These are phyloP conservation scores for Nakataea oryzae DNA, from an alignment of 2,329 filamentous ascomycete genomes.

Conservation along the genomic window DNA sequence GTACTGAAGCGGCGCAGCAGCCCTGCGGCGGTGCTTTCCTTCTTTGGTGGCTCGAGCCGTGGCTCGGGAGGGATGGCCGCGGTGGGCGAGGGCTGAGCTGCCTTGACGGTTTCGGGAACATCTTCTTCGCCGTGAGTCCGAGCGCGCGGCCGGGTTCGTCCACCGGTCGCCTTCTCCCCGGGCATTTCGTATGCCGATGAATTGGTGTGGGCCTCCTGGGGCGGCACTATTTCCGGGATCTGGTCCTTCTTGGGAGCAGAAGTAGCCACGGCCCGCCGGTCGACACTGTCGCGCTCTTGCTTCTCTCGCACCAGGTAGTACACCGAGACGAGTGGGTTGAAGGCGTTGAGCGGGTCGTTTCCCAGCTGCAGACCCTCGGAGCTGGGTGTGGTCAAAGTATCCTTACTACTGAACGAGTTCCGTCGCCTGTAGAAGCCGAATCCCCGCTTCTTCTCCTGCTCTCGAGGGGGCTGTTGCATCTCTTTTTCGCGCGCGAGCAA, in stretches of 20 bases:
- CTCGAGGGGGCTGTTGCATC: conserved; percentile 42
- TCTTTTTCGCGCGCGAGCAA: conserved; percentile 59
- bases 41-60: conserved; percentile 50
- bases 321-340: conserved; percentile 81
- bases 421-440: conserved; percentile 91
- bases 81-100: conserved; percentile 36
- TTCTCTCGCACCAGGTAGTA: conserved; percentile 97
- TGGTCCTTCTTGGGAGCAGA: conserved; percentile 23
- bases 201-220: conserved; percentile 85
- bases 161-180: conserved; percentile 77
- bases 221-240: conserved; percentile 67
- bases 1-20: conserved; percentile 87
- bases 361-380: conserved; percentile 75
- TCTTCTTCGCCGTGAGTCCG: conserved; percentile 95
- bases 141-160: conserved; percentile 72
- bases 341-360: conserved; percentile 84
- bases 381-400: conserved; percentile 77
- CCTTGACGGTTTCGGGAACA: conserved; percentile 61
- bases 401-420: conserved; percentile 79
- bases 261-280: conserved; percentile 26
- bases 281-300: conserved; percentile 61
- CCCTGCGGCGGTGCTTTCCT: conserved; percentile 78
- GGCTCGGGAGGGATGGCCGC: conserved; percentile 26
- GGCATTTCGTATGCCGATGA: conserved; percentile 75
- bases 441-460: conserved; percentile 73